Evolutionary conservation across 768 basidiomycete species (phyloP).

Genomic region (Mycena vitilis): DNA sequence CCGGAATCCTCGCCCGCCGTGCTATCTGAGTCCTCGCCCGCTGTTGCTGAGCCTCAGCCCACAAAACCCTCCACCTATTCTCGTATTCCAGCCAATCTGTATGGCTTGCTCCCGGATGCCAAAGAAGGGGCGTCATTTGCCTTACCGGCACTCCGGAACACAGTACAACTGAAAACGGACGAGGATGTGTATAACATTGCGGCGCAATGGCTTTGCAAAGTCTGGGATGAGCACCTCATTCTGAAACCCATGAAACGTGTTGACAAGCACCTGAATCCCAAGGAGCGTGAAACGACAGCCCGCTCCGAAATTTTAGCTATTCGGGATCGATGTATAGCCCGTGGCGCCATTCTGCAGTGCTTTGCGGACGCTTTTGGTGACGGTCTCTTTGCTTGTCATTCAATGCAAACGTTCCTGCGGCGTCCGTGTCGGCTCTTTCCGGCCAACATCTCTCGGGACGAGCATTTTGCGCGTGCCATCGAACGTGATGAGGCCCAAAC

Average conservation of each 20-base stretch:
- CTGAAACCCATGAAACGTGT: not conserved
- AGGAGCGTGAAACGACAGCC: not conserved
- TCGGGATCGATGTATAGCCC: not conserved
- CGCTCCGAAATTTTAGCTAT: not conserved
- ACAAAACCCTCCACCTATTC: not conserved
- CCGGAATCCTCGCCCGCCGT: too few relatives aligned
- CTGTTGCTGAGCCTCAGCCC: not conserved
- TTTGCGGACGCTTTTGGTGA: not conserved
- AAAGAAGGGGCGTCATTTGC: not conserved
- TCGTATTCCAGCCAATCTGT: not conserved
- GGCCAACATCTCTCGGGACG: not conserved
- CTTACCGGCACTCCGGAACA: not conserved
- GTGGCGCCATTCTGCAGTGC: not conserved
- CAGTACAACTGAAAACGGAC: not conserved
- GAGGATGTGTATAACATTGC: not conserved
- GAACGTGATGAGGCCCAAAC: too few relatives aligned
- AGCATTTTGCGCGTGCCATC: not conserved
- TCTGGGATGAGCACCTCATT: constrained; percentile 1
- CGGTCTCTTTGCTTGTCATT: not conserved
- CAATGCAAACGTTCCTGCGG: not conserved
- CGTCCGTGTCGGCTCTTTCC: not conserved
- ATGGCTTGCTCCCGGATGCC: not conserved
- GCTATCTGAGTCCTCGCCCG: too few relatives aligned
- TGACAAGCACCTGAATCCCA: not conserved
- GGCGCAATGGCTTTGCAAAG: not conserved